These are phyloP conservation scores for Echinosophora koreensis DNA, from an alignment of 306 rosid species.

Conservation along the genomic window DNA sequence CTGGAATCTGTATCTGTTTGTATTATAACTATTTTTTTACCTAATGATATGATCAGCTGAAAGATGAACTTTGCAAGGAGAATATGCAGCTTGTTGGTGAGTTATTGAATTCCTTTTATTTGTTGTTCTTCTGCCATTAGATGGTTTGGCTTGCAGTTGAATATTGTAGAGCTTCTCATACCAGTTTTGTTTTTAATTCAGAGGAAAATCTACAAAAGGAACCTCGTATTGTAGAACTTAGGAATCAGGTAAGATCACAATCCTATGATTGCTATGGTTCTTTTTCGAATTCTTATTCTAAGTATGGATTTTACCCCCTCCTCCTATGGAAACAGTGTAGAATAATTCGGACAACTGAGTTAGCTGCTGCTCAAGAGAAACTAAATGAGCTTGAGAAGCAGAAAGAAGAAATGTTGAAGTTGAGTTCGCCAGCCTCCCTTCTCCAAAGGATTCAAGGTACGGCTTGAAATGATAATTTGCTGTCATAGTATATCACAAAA, in stretches of 20 bases:
- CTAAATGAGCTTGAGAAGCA: slow-evolving; percentile 85
- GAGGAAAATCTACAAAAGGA: slow-evolving; percentile 94
- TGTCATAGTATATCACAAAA: slow-evolving; percentile 18
- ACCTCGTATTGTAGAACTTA: slow-evolving; percentile 86
- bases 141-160: slow-evolving; percentile 29
- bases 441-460: slow-evolving; percentile 86
- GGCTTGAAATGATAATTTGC: slow-evolving; percentile 34
- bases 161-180: slow-evolving; percentile 36
- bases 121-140: slow-evolving; percentile 11
- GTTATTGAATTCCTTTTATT: slow-evolving; percentile 48
- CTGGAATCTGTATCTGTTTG: slow-evolving; percentile 1
- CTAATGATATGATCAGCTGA: slow-evolving; percentile 42
- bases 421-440: slow-evolving; percentile 80
- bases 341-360: slow-evolving; percentile 92
- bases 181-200: slow-evolving; percentile 44
- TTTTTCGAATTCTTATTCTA: slow-evolving; percentile 20
- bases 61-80: slow-evolving; percentile 78
- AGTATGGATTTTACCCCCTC: slow-evolving; percentile 28
- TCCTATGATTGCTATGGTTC: neutral
- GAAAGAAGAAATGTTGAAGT: slow-evolving; percentile 79
- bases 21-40: slow-evolving; percentile 3
- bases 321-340: slow-evolving; percentile 71
- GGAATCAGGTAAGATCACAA: slow-evolving; percentile 76
- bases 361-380: slow-evolving; percentile 94
- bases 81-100: slow-evolving; percentile 91